A percentile compares a stretch with the other conserved stretches of the same genome.
These are phyloP conservation scores for Strobilomyces echinocephalus DNA, from an alignment of 768 basidiomycete genomes.

Conservation along the genomic window DNA sequence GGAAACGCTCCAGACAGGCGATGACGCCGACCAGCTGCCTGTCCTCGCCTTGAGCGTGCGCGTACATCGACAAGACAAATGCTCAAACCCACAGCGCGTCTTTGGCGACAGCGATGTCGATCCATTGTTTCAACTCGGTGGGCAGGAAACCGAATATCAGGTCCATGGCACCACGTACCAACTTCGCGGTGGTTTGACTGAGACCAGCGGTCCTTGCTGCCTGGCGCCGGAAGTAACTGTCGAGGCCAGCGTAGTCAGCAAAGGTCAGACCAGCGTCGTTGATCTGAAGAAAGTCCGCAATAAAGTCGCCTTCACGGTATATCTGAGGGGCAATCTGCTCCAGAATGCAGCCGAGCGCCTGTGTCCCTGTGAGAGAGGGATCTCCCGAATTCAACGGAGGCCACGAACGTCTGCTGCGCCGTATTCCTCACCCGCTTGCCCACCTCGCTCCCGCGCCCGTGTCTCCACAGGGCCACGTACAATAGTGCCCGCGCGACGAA, in stretches of 20 bases:
- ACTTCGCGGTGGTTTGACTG: conserved; percentile 65
- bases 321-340: conserved; percentile 72
- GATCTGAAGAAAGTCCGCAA: conserved; percentile 88
- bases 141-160: conserved; percentile 92
- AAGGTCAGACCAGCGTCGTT: conserved; percentile 86
- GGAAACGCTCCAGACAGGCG: conserved; percentile 70
- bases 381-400: background rate
- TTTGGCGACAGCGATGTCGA: conserved; percentile 69
- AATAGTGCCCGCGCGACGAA: conserved; percentile 80
- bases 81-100: conserved; percentile 60
- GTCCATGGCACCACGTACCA: conserved; percentile 87
- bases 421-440: conserved; percentile 52
- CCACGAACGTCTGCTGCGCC: conserved; percentile 64
- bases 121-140: conserved; percentile 76
- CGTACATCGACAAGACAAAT: background rate
- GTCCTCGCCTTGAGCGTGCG: conserved; percentile 7
- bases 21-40: conserved; percentile 87
- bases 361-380: conserved; percentile 1
- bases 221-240: conserved; percentile 91
- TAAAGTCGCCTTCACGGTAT: conserved; percentile 83
- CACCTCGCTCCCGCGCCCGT: conserved; percentile 46
- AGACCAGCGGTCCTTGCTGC: conserved; percentile 71
- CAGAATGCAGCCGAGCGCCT: conserved; percentile 74
- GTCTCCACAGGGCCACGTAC: conserved; percentile 73
- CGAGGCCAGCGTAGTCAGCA: conserved; percentile 91